Percentiles rank a stretch among this genome's conserved stretches.
Evolutionary conservation across 495 filamentous ascomycete genomes (phyloP).

Genomic region (Talaromyces proteolyticus): DNA sequence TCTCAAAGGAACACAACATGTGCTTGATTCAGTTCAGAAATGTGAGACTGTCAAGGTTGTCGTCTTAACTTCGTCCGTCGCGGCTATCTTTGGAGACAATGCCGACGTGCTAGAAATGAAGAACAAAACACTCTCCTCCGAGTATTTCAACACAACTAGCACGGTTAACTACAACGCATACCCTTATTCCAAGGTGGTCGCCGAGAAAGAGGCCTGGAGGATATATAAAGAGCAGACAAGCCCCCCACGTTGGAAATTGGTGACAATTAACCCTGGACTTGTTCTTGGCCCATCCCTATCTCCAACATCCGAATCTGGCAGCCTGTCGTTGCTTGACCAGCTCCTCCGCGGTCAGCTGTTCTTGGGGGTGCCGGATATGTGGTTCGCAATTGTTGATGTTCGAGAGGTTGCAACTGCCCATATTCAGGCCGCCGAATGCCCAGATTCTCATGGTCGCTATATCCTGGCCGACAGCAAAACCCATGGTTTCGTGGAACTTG

Average conservation of each 20-base stretch:
- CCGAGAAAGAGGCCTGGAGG: constrained; percentile 17
- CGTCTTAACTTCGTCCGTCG: constrained; percentile 14
- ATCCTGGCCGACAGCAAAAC: constrained; percentile 9
- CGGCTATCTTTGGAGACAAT: constrained; percentile 13
- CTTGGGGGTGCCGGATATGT: constrained; percentile 9
- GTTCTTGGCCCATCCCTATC: constrained; percentile 14
- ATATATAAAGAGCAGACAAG: constrained; percentile 7
- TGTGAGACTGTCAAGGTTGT: constrained; percentile 12
- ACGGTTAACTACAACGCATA: constrained; percentile 11
- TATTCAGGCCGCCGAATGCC: constrained; percentile 7
- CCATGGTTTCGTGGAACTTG: constrained; percentile 9
- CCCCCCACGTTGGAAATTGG: constrained; percentile 9
- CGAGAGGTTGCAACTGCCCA: constrained; percentile 12
- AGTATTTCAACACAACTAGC: constrained; percentile 17
- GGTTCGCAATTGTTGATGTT: constrained; percentile 11
- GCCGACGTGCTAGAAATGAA: constrained; percentile 13
- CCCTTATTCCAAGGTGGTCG: constrained; percentile 14
- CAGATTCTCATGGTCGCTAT: constrained; percentile 10
- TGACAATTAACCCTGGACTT: constrained; percentile 15
- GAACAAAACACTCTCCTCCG: constrained; percentile 10
- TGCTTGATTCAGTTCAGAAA: constrained; percentile 14
- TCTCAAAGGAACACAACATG: constrained; percentile 14
- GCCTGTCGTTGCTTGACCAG: constrained; percentile 13
- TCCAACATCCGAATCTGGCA: constrained; percentile 13
- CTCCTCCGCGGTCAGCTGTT: constrained; percentile 7